Conservation (phyloP, 208 protist genomes). For the Trypanosomatidae sp. region DNA sequence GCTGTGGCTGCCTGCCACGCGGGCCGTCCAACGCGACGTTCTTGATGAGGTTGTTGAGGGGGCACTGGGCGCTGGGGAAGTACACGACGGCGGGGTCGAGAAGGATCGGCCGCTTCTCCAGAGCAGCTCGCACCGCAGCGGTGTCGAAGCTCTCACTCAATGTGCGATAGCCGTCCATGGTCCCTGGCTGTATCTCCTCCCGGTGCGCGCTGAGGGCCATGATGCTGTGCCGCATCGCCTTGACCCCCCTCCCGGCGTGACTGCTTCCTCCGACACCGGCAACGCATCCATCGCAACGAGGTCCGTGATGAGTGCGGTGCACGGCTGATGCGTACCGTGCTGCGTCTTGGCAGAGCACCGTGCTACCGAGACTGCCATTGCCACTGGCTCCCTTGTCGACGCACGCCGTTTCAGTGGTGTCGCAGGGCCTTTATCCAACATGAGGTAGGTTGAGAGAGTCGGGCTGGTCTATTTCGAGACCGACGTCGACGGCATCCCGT, state of each 20-base stretch:
- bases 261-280: constrained; percentile 16
- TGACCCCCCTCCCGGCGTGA: constrained; percentile 18
- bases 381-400: neutral
- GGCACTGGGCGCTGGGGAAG: constrained; percentile 31
- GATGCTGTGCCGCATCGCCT: constrained; percentile 29
- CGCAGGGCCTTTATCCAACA: constrained; percentile 2
- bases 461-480: constrained; percentile 9
- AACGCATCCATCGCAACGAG: constrained; percentile 23
- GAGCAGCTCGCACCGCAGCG: constrained; percentile 2
- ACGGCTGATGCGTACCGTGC: constrained; percentile 24
- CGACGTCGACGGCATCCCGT: neutral
- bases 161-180: constrained; percentile 10
- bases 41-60: constrained; percentile 31
- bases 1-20: constrained; percentile 14
- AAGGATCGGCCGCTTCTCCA: constrained; percentile 18
- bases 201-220: constrained; percentile 7
- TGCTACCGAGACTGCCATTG: neutral
- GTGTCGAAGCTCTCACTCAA: constrained; percentile 1
- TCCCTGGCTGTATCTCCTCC: constrained; percentile 1
- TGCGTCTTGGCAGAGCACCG: constrained; percentile 22
- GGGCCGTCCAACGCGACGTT: constrained; percentile 20
- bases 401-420: neutral
- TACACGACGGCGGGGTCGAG: constrained; percentile 22
- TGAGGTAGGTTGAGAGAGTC: constrained; percentile 7
- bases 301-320: constrained; percentile 32